Evolutionary conservation across 352 stramenopile species (phyloP).

Genomic region (Globisporangium recalcitrans): DNA sequence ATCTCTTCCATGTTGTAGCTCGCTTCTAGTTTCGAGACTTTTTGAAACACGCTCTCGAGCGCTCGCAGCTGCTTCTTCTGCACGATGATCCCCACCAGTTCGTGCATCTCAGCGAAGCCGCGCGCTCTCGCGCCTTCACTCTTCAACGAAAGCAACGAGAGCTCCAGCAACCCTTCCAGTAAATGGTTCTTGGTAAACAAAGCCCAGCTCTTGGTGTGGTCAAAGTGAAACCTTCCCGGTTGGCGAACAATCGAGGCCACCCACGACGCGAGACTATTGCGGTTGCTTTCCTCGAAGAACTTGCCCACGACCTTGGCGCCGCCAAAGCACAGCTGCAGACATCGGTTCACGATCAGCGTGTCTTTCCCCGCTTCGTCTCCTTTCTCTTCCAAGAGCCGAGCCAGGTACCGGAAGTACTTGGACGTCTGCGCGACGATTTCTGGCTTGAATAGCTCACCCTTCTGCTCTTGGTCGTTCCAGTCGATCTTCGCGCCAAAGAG

Average conservation of each 20-base stretch:
- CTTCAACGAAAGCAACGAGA: constrained; percentile 39
- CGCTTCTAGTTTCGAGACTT: constrained; percentile 24
- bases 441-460: constrained; percentile 27
- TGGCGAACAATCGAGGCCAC: constrained; percentile 43
- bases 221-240: constrained; percentile 39
- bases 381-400: constrained; percentile 55
- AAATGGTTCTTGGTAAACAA: constrained; percentile 49
- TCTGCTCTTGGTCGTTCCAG: constrained; percentile 31
- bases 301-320: constrained; percentile 36
- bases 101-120: constrained; percentile 34
- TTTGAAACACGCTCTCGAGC: constrained; percentile 38
- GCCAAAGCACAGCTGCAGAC: constrained; percentile 58
- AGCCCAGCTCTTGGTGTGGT: constrained; percentile 51
- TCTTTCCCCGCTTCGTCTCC: constrained; percentile 38
- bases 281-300: constrained; percentile 43
- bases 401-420: constrained; percentile 69
- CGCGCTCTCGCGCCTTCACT: constrained; percentile 14
- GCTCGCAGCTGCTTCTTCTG: constrained; percentile 33
- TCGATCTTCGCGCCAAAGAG: constrained; percentile 59
- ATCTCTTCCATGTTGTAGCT: constrained; percentile 24
- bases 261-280: constrained; percentile 26
- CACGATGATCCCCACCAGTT: constrained; percentile 40
- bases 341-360: constrained; percentile 46
- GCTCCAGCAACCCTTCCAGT: constrained; percentile 41
- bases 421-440: constrained; percentile 45